Conservation (phyloP, 345 rosid genomes). For the Noccaea bulbosa region DNA sequence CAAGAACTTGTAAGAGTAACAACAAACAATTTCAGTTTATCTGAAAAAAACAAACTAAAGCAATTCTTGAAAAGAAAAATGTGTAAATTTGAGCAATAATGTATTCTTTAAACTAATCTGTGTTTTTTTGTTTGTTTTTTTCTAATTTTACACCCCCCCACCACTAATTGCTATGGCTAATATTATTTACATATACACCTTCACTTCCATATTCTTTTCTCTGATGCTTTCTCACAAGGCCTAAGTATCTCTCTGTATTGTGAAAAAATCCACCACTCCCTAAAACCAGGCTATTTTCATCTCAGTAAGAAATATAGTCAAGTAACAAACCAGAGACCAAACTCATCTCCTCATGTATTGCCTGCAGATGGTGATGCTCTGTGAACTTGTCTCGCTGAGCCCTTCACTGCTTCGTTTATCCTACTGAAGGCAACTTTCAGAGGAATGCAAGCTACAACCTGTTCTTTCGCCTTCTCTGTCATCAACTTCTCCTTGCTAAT, state of each 20-base stretch:
- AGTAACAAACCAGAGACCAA: conserved; percentile 16
- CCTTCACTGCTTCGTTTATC: conserved; percentile 85
- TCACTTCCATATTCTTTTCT: conserved; percentile 16
- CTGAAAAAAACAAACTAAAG: not conserved
- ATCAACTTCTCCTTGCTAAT: conserved; percentile 45
- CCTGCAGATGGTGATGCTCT: conserved; percentile 43
- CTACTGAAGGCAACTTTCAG: conserved; percentile 87
- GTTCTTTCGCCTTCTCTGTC: conserved; percentile 59
- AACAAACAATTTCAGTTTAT: conserved; percentile 20
- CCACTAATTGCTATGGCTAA: conserved; percentile 37
- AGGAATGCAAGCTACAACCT: conserved; percentile 76
- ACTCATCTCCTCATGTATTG: conserved; percentile 33
- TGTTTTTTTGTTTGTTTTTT: not conserved
- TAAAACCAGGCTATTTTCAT: conserved; percentile 30
- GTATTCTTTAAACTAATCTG: conserved; percentile 31
- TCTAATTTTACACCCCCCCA: conserved; percentile 24
- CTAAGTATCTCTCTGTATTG: conserved; percentile 28
- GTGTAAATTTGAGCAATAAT: conserved; percentile 13
- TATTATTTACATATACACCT: conserved; percentile 27
- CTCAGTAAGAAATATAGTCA: conserved; percentile 15
- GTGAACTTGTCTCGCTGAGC: conserved; percentile 54
- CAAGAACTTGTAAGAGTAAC: conserved; percentile 23
- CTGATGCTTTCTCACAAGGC: conserved; percentile 19
- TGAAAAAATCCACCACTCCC: conserved; percentile 25
- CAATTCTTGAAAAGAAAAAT: not conserved